phyloP scores from a whole-genome alignment of 805 yeast species.

The Scheffersomyces coipomensis region DNA sequence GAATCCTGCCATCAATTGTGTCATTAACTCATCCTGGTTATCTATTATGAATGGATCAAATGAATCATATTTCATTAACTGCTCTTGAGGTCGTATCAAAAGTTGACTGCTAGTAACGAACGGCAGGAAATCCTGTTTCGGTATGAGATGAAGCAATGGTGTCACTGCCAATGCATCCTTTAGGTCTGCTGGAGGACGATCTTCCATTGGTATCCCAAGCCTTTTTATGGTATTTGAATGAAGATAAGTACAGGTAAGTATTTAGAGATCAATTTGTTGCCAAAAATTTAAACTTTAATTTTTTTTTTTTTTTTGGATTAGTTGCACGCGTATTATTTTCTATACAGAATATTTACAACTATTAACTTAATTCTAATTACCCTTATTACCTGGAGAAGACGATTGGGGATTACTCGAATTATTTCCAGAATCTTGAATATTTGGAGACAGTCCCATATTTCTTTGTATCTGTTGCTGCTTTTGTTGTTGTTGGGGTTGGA shows the following conservation, averaged over 20 bases:
- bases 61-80: conserved; percentile 1
- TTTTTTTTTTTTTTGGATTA: no score
- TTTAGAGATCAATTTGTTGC: no score
- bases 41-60: neutral
- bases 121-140: conserved; percentile 22
- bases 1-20: conserved; percentile 11
- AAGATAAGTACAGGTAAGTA: no score
- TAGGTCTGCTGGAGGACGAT: conserved; percentile 14
- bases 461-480: conserved; percentile 13
- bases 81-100: neutral
- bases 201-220: conserved; percentile 1
- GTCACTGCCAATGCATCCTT: conserved; percentile 22
- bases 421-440: neutral
- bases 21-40: conserved; percentile 8
- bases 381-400: no score
- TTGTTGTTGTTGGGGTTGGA: conserved; percentile 18
- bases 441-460: neutral
- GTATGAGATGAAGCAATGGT: conserved; percentile 28
- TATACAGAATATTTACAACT: no score
- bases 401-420: neutral
- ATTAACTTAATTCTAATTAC: no score
- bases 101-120: conserved; percentile 7
- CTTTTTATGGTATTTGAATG: no score
- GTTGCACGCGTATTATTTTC: no score
- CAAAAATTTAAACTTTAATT: no score